Percentiles rank a stretch among this genome's conserved stretches.
phyloP scores from a whole-genome alignment of 768 basidiomycete species.

The Serendipita sp. region DNA sequence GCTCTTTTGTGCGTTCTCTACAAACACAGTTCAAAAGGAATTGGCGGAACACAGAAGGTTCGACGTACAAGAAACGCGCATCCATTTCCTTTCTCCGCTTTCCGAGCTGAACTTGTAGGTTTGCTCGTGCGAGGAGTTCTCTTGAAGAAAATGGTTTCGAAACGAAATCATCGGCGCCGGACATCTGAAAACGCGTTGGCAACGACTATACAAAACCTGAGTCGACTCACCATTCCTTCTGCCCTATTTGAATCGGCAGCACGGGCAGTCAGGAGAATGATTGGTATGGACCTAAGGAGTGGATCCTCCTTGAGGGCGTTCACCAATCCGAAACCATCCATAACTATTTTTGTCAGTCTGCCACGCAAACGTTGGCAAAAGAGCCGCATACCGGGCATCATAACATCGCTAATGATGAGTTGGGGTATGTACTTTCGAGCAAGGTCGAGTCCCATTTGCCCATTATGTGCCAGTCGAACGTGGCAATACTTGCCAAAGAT shows the following conservation, averaged over 20 bases:
- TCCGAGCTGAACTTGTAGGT: conserved; percentile 26
- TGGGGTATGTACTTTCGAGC: conserved; percentile 15
- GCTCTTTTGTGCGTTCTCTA: conserved; percentile 18
- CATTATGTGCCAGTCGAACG: conserved; percentile 21
- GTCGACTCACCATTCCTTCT: conserved; percentile 19
- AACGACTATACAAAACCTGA: not conserved
- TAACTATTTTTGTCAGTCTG: conserved; percentile 10
- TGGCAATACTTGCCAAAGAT: conserved; percentile 22
- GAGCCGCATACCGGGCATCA: conserved; percentile 22
- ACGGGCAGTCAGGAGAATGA: conserved; percentile 24
- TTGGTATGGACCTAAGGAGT: conserved; percentile 15
- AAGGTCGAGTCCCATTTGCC: conserved; percentile 17
- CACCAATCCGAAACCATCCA: conserved; percentile 23
- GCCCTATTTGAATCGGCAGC: conserved; percentile 24
- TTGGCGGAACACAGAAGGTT: not conserved
- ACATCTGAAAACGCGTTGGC: conserved; percentile 12
- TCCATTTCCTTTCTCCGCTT: conserved; percentile 19
- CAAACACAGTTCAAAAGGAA: conserved; percentile 16
- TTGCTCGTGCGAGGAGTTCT: conserved; percentile 26
- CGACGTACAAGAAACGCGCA: conserved; percentile 4
- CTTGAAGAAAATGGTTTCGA: conserved; percentile 26
- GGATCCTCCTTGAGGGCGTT: conserved; percentile 16
- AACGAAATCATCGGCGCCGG: conserved; percentile 26
- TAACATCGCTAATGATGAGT: conserved; percentile 23
- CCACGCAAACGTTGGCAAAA: conserved; percentile 1